Evolutionary conservation across 2,329 filamentous ascomycete genomes (phyloP).

Genomic region (Calonectria multiphialidica): DNA sequence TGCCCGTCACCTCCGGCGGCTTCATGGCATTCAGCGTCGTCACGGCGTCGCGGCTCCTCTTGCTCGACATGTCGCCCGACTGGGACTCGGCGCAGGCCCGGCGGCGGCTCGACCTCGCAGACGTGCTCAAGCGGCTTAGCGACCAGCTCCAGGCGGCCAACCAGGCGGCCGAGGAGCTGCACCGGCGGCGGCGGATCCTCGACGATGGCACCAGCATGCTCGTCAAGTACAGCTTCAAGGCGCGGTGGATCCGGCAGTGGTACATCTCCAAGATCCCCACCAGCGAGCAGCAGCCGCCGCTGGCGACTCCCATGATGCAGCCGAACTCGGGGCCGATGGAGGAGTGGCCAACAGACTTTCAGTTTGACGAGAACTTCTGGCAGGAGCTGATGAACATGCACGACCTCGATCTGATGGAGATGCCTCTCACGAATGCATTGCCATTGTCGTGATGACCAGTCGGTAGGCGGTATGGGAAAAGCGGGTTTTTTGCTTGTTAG

Average conservation of each 20-base stretch:
- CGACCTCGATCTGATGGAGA: slow-evolving; percentile 26
- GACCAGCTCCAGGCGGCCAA: slow-evolving; percentile 49
- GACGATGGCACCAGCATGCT: slow-evolving; percentile 48
- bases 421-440: slow-evolving; percentile 12
- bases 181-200: slow-evolving; percentile 41
- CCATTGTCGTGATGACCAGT: not conserved
- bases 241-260: slow-evolving; percentile 57
- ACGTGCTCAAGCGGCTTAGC: slow-evolving; percentile 41
- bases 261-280: slow-evolving; percentile 42
- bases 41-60: slow-evolving; percentile 50
- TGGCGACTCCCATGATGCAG: not conserved
- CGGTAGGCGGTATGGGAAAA: not conserved
- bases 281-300: slow-evolving; percentile 26
- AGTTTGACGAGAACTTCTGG: slow-evolving; percentile 48
- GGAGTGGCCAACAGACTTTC: slow-evolving; percentile 39
- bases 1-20: slow-evolving; percentile 46
- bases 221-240: slow-evolving; percentile 49
- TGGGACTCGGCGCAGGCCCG: slow-evolving; percentile 52
- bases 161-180: slow-evolving; percentile 33
- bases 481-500: not conserved
- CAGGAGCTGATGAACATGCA: slow-evolving; percentile 40
- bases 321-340: slow-evolving; percentile 9
- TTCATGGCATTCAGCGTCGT: slow-evolving; percentile 51
- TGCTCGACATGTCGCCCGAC: slow-evolving; percentile 48
- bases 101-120: slow-evolving; percentile 48